Evolutionary conservation across 192 early-diverging fungal genomes (phyloP).

Genomic region (Dimargaris xerosporica): DNA sequence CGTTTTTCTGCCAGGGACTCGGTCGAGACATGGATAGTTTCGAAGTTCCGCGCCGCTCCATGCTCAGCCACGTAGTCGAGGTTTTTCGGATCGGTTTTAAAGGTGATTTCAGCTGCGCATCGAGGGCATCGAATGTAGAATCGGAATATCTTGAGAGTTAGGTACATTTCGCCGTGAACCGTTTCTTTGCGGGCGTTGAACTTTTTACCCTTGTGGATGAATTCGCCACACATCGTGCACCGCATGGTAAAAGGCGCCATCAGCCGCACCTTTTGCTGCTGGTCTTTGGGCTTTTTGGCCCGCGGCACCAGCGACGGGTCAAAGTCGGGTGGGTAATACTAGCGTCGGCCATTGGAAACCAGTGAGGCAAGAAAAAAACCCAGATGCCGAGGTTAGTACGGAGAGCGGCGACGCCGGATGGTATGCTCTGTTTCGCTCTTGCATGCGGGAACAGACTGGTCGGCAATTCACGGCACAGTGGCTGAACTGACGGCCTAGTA

Average conservation of each 20-base stretch:
- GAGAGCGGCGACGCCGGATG: background rate
- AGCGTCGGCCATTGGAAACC: background rate
- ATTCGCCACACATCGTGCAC: conserved; percentile 90
- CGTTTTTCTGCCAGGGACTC: conserved; percentile 40
- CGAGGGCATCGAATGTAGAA: conserved; percentile 81
- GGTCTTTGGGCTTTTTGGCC: conserved; percentile 63
- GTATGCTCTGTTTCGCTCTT: background rate
- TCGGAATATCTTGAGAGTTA: conserved; percentile 55
- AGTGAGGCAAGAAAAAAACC: background rate
- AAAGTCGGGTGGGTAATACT: conserved; percentile 94
- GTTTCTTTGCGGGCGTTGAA: conserved; percentile 96
- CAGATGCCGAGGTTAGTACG: background rate
- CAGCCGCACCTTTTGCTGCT: conserved; percentile 89
- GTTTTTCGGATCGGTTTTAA: conserved; percentile 94
- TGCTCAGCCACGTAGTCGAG: conserved; percentile 87
- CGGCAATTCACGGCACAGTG: too few species aligned
- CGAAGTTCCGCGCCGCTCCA: conserved; percentile 88
- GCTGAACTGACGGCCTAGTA: too few species aligned
- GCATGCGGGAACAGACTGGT: too few species aligned
- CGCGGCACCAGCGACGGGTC: conserved; percentile 87
- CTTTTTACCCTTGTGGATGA: conserved; percentile 94
- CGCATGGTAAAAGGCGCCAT: conserved; percentile 99
- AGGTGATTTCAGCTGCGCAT: conserved; percentile 95
- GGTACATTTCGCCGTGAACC: conserved; percentile 54
- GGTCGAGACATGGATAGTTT: conserved; percentile 71